These are phyloP conservation scores for Microbotryomycetes sp. DNA, from an alignment of 1,284 basidiomycete genomes.

Conservation along the genomic window DNA sequence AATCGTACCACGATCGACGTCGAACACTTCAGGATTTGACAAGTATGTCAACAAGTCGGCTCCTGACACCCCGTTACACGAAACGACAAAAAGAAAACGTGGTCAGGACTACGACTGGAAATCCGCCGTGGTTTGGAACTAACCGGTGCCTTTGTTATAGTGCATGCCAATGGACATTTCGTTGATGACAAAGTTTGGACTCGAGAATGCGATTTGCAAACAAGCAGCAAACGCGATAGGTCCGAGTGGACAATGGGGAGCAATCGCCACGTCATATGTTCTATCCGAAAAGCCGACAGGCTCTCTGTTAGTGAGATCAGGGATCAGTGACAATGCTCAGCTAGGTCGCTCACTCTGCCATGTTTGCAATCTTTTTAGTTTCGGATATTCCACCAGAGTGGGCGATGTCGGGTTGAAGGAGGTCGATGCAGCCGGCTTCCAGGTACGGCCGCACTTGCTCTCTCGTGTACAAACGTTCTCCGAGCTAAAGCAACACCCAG, in stretches of 20 bases:
- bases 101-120: not conserved
- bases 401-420: constrained; percentile 34
- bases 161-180: constrained; percentile 67
- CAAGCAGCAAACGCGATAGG: constrained; percentile 64
- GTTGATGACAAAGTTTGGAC: constrained; percentile 49
- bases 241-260: constrained; percentile 49
- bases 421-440: constrained; percentile 35
- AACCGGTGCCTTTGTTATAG: constrained; percentile 53
- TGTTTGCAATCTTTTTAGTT: constrained; percentile 57
- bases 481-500: constrained; percentile 42
- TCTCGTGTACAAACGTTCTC: constrained; percentile 62
- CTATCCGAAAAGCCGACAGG: not conserved
- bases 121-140: not conserved
- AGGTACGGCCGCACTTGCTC: constrained; percentile 56
- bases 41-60: constrained; percentile 58
- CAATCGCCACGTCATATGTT: constrained; percentile 44
- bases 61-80: constrained; percentile 20
- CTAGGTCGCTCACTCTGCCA: constrained; percentile 51
- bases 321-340: constrained; percentile 51
- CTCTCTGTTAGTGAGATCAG: not conserved
- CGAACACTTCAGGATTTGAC: constrained; percentile 51
- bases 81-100: not conserved
- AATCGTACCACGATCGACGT: constrained; percentile 56
- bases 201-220: constrained; percentile 41
- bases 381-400: constrained; percentile 55